Conservation (phyloP, 2,329 filamentous ascomycete genomes). For the Knufia fluminis region DNA sequence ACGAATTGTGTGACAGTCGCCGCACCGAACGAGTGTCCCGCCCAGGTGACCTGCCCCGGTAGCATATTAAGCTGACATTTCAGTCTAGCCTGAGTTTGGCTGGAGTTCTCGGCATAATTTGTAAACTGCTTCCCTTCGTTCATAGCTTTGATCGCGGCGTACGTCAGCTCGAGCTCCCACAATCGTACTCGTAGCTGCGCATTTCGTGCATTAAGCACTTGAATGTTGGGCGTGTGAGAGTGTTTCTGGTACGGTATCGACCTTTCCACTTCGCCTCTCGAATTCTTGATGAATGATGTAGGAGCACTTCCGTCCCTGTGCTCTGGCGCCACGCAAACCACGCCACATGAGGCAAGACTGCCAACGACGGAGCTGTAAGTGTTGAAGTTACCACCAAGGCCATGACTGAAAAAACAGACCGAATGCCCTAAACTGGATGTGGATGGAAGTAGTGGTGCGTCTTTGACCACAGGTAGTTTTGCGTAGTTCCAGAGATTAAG, state of each 20-base stretch:
- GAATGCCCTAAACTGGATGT: conserved; percentile 55
- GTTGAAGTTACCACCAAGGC: conserved; percentile 70
- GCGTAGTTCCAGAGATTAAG: conserved; percentile 22
- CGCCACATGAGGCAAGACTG: conserved; percentile 68
- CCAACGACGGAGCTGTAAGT: conserved; percentile 76
- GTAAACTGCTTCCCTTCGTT: conserved; percentile 45
- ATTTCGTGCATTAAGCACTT: conserved; percentile 59
- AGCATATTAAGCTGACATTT: conserved; percentile 55
- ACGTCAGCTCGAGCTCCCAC: conserved; percentile 67
- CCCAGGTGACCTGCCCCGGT: conserved; percentile 64
- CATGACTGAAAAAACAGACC: conserved; percentile 77
- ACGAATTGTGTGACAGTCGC: conserved; percentile 66
- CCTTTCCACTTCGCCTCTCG: conserved; percentile 12
- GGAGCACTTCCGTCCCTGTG: conserved; percentile 75
- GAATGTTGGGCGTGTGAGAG: conserved; percentile 54
- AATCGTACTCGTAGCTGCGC: conserved; percentile 63
- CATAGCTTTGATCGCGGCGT: conserved; percentile 58
- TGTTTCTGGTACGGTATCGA: conserved; percentile 38
- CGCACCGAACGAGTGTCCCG: conserved; percentile 74
- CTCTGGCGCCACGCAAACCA: conserved; percentile 72
- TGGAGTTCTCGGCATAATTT: conserved; percentile 30
- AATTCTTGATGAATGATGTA: conserved; percentile 58
- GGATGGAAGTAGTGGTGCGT: conserved; percentile 49
- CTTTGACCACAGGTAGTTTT: conserved; percentile 23
- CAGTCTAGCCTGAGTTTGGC: conserved; percentile 33